Percentiles rank a stretch among this genome's conserved stretches.
Evolutionary conservation across 2,329 filamentous ascomycete genomes (phyloP).

Genomic region (Fusarium devonianum): DNA sequence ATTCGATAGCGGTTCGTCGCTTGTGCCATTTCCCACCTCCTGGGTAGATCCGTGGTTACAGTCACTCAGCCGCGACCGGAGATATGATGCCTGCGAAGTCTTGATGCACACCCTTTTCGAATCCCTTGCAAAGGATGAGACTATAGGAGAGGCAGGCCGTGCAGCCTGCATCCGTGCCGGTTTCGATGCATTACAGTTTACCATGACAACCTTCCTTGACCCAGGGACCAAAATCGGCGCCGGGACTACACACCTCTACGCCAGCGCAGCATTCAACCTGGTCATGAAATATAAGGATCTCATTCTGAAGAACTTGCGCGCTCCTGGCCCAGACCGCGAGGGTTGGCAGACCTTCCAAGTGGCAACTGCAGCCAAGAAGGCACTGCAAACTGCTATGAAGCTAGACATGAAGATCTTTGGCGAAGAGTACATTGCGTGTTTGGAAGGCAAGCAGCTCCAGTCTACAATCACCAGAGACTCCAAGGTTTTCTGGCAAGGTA

Average conservation of each 20-base stretch:
- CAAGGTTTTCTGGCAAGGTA: slow-evolving; percentile 48
- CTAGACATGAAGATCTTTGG: slow-evolving; percentile 54
- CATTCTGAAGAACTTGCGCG: slow-evolving; percentile 54
- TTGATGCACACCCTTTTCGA: slow-evolving; percentile 78
- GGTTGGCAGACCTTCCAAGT: slow-evolving; percentile 52
- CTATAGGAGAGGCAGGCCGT: slow-evolving; percentile 64
- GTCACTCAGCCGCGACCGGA: slow-evolving; percentile 77
- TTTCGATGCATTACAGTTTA: slow-evolving; percentile 65
- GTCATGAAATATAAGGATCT: slow-evolving; percentile 68
- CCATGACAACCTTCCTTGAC: slow-evolving; percentile 63
- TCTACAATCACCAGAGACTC: slow-evolving; percentile 75
- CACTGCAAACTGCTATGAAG: slow-evolving; percentile 62
- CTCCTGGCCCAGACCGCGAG: slow-evolving; percentile 39
- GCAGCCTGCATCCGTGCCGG: slow-evolving; percentile 70
- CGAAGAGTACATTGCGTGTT: slow-evolving; percentile 64
- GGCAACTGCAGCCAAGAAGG: slow-evolving; percentile 53
- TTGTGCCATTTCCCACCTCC: slow-evolving; percentile 70
- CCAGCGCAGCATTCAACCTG: slow-evolving; percentile 70
- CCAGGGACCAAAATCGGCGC: slow-evolving; percentile 53
- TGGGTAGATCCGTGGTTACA: slow-evolving; percentile 82
- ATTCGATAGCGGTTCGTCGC: slow-evolving; percentile 54
- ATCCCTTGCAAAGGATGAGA: slow-evolving; percentile 62
- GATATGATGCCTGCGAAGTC: slow-evolving; percentile 81
- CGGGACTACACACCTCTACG: slow-evolving; percentile 65
- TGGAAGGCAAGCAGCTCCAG: slow-evolving; percentile 66